Base-by-base conservation (phyloP, 495 filamentous ascomycete species). In the Lasiosphaeria miniovina region DNA sequence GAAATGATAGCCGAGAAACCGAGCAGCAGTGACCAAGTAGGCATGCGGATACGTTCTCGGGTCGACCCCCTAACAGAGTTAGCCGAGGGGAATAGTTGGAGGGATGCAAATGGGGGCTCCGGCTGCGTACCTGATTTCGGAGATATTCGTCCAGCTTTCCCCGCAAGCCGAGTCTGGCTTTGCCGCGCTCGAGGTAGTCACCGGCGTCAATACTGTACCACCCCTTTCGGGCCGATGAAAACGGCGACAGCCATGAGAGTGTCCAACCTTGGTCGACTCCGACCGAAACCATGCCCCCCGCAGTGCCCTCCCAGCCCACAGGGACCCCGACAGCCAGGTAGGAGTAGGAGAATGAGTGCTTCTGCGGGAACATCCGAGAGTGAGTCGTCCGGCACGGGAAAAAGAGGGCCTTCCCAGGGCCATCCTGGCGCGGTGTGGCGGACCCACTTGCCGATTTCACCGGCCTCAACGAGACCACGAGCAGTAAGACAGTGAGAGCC, bases 1-100 rank as follows among this genome's bases (percentile, higher is more conserved):
- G 71, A 89, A 90, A 14, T 82, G 82, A 67, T 88, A 89, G 14
- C 86, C 85, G 4, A 89, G 70, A 59, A 90, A 88, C 33, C 79
- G 77, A 11, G 90, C 84, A 6, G 88, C 85, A 12, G 87, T 87
- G 35, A 88, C 73, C 43, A 92, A 71, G 69, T 91, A 93, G 8
- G 85, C 86, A 67, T 83, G 75, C 6, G 86, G 82, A 55, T 79
- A 89, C 59, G 69, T 69, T n/a, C 70, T 60, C 49, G 75, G 70
- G 59, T 84, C 74, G 52, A 82, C 73, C 14, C 75, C 77, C 79
- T 85, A 56, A 5, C 63, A 51, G 45, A 40, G 56, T 71, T 61
- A 74, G 64, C 55, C 24, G 51, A 53, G 4, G 24, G 35, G 31
- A 17, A 24, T 41, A 8, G 12, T 12, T 12, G 6, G 4, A 17